Evolutionary conservation across 108 stramenopile genomes (phyloP).

Genomic region (Cyclotella sp.): DNA sequence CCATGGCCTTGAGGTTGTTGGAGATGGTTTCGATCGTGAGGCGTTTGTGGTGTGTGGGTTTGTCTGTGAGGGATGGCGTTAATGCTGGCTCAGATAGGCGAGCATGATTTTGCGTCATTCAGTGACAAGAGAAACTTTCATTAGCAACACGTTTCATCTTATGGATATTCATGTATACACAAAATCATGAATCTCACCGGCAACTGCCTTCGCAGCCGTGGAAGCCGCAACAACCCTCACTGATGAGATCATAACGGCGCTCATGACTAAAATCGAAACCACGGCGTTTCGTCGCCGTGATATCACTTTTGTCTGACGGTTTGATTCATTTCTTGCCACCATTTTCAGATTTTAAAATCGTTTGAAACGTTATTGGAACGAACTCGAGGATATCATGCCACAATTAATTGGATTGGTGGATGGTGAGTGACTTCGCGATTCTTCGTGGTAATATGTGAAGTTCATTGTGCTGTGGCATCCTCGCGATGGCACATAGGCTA

Average conservation of each 20-base stretch:
- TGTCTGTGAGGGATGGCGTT: not conserved
- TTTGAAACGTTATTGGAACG: not conserved
- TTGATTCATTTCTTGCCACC: slow-evolving; percentile 10
- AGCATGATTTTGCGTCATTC: not conserved
- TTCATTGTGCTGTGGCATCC: no score
- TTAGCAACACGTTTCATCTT: not conserved
- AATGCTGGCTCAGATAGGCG: not conserved
- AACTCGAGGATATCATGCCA: not conserved
- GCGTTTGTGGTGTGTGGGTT: slow-evolving; percentile 37
- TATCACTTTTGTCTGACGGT: not conserved
- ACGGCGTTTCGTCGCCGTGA: not conserved
- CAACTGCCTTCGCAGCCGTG: slow-evolving; percentile 1
- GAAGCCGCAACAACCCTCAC: not conserved
- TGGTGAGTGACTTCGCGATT: not conserved
- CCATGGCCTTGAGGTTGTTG: slow-evolving; percentile 70
- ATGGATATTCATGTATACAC: not conserved
- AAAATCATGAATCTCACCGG: not conserved
- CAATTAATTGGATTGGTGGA: not conserved
- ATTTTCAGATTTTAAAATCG: not conserved
- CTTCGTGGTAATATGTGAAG: no score
- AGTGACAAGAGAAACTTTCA: not conserved
- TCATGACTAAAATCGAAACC: not conserved
- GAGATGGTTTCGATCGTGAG: slow-evolving; percentile 73
- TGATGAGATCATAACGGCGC: not conserved
- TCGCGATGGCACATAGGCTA: no score